Conservation (phyloP, 768 basidiomycete genomes). For the Hygrocybe coccinea region DNA sequence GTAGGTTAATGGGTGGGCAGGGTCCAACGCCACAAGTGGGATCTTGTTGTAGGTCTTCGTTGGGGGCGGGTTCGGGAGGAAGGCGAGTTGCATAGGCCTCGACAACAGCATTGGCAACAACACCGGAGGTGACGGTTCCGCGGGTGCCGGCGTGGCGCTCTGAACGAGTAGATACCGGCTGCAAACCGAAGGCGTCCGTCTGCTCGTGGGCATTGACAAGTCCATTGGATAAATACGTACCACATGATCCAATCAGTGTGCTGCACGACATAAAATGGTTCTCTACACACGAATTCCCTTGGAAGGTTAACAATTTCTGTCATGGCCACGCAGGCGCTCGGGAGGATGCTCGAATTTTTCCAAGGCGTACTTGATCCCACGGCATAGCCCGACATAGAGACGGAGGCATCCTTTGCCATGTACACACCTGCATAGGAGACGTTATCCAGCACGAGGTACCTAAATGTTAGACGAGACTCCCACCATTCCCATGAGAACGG, state of each 20-base stretch:
- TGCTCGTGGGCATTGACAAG: background rate
- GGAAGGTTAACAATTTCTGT: slow-evolving; percentile 66
- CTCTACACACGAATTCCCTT: slow-evolving; percentile 46
- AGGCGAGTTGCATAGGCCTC: too few species aligned
- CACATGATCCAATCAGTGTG: slow-evolving; percentile 70
- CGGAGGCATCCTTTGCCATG: slow-evolving; percentile 52
- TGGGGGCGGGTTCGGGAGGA: too few species aligned
- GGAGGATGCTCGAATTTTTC: slow-evolving; percentile 46
- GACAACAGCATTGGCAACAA: too few species aligned
- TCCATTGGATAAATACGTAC: slow-evolving; percentile 29
- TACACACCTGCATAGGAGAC: slow-evolving; percentile 50
- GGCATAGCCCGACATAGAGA: slow-evolving; percentile 47
- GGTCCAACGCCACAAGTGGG: slow-evolving; percentile 49
- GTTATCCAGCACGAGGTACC: background rate
- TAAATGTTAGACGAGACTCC: slow-evolving; percentile 3
- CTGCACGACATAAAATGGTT: slow-evolving; percentile 54
- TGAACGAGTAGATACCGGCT: slow-evolving; percentile 64
- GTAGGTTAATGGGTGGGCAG: slow-evolving; percentile 40
- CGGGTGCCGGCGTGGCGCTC: slow-evolving; percentile 1
- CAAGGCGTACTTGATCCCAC: slow-evolving; percentile 33
- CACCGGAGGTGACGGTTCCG: too few species aligned
- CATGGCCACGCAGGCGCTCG: slow-evolving; percentile 52
- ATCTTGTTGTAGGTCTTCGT: slow-evolving; percentile 15
- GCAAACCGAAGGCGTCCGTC: background rate
- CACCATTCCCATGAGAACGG: slow-evolving; percentile 60